phyloP scores from a whole-genome alignment of 176 grass and related monocot species.

The Neostapfia colusana region DNA sequence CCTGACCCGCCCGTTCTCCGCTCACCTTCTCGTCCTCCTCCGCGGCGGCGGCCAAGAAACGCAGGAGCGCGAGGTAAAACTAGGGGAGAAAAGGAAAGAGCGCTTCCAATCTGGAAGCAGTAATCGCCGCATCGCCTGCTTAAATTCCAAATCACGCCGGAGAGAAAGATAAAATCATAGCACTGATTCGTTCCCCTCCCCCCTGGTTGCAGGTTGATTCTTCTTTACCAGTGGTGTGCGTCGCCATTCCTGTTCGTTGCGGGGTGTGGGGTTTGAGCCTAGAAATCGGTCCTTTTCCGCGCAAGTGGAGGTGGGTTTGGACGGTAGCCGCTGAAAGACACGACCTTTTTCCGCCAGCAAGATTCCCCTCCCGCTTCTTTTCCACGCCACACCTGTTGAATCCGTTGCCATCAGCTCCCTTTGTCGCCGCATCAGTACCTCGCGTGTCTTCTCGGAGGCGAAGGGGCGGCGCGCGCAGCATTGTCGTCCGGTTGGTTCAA shows the following conservation, averaged over 20 bases:
- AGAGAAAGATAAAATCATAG: constrained; percentile 6
- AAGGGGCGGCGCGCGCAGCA: not conserved
- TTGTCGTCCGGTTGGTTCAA: not conserved
- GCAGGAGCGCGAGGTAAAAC: not conserved
- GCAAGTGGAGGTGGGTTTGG: constrained; percentile 23
- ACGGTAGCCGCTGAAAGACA: constrained; percentile 22
- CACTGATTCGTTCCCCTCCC: not conserved
- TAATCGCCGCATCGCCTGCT: not conserved
- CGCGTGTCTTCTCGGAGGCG: not conserved
- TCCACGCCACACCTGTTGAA: constrained; percentile 40
- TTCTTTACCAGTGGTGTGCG: not conserved
- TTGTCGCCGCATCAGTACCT: not conserved
- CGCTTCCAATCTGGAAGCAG: not conserved
- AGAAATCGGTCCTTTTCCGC: constrained; percentile 19
- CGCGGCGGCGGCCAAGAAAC: constrained; percentile 20
- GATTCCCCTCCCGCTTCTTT: constrained; percentile 45
- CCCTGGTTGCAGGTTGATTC: constrained; percentile 38
- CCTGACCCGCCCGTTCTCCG: not conserved
- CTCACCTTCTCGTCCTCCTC: not conserved
- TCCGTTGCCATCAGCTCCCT: constrained; percentile 7
- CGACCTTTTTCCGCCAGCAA: not conserved
- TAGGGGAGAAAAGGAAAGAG: not conserved
- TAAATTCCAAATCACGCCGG: constrained; percentile 28
- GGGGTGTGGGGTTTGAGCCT: not conserved
- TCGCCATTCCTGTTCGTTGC: constrained; percentile 10